Base-by-base conservation (phyloP, 148 eudicot species). In the Rhododendron molle region DNA sequence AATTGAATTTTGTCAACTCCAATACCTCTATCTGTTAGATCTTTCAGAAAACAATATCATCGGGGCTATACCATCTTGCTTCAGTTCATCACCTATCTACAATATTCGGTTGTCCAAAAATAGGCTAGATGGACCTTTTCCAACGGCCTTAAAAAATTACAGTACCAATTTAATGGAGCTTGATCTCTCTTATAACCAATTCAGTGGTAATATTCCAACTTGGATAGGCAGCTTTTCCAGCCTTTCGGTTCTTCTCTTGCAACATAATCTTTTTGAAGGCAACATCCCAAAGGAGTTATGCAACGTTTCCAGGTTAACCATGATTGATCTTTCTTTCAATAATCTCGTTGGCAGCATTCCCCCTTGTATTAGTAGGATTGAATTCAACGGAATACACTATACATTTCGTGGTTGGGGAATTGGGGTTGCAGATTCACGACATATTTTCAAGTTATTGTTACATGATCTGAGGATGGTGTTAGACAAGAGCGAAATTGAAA, bases 41-140 rank as follows among this genome's bases (percentile, higher is more conserved):
- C 82, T 80, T 26, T 67, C 72, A 9, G 15, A 9, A n/a, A 67
- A 67, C 3, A 1, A 67, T 67, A 26, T 65, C 72, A n/a, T 20
- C 5, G 81, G 81, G 56, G 3, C 67, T 8, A 8, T 80, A 30
- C 82, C 82, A 12, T 80, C 40, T 52, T 80, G 82, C 26, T 15
- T 26, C 4, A 80, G 5, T 20, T 20, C 40, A 12, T 0, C 58
- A 11, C 0, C 2, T 3, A 2, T 47, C 0, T 0, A 0, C 0
- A 4, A 0, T 26, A 20, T 80, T 4, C 40, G 3, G 34, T 3
- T 80, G 21, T 50, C n/a, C 20, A 32, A 52, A 52, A 52, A 80
- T 50, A 28, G 40, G 15, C 44, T 80, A 80, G 0, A 32, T 28
- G 83, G 83, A 30, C 83, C 83, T 49, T 50, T 50, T 56, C 12